These are phyloP conservation scores for Diaporthe eres DNA, from an alignment of 2,329 filamentous ascomycete genomes.

Conservation along the genomic window DNA sequence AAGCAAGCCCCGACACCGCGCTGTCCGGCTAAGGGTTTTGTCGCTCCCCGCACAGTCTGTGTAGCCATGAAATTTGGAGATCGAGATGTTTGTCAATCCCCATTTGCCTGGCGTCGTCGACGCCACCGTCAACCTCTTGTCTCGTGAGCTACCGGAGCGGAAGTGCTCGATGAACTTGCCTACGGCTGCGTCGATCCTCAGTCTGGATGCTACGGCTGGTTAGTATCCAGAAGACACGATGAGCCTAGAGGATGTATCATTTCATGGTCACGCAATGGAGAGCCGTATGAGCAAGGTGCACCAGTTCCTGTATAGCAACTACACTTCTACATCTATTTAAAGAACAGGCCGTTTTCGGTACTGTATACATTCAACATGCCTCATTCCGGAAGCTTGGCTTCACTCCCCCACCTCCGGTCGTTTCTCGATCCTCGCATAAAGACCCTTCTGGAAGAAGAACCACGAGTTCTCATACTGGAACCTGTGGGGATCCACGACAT, in stretches of 20 bases:
- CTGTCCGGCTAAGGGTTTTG: neutral
- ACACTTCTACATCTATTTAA: neutral
- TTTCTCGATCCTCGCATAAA: slow-evolving; percentile 32
- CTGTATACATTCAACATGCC: neutral
- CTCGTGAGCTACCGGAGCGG: neutral
- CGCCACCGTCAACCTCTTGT: neutral
- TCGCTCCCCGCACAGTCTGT: neutral
- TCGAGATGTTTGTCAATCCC: neutral
- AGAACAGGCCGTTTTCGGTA: too few species aligned
- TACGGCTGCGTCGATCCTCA: neutral
- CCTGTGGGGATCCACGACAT: slow-evolving; percentile 26
- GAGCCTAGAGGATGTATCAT: neutral
- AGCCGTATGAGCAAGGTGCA: neutral
- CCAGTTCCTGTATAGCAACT: neutral
- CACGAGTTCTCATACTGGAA: slow-evolving; percentile 30
- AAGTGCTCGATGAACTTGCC: neutral
- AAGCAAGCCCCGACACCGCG: neutral
- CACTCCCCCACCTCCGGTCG: neutral
- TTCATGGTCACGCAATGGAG: neutral
- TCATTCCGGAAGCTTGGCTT: neutral
- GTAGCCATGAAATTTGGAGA: neutral
- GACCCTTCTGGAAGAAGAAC: slow-evolving; percentile 33
- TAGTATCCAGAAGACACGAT: neutral
- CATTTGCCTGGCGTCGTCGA: neutral
- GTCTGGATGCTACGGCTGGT: neutral